Evolutionary conservation across 768 basidiomycete species (phyloP), one percentile per base, ranked within the genome.

Genomic region (Russula dissimulans): DNA sequence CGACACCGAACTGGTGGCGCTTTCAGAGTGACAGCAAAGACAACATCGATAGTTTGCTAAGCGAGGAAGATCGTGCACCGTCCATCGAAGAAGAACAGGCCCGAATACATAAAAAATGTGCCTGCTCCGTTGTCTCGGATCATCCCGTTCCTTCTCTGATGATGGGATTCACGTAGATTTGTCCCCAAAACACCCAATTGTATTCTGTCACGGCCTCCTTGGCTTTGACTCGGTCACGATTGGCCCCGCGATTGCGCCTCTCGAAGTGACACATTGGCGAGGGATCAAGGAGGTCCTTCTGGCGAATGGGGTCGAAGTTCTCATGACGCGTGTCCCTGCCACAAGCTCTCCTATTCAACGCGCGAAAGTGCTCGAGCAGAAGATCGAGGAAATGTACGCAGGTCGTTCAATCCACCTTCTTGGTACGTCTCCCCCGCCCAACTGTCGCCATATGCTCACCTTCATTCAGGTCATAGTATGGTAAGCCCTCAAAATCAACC

Each of bases 151-250:
- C 6, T 49, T 43, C 43, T 12, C 46, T 34, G 8, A 31, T 15
- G n/a, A 39, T 11, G 54, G 54, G 52, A 46, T 34, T 10, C 11
- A 43, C 56, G 6, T 70, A 92, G 90, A 95, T 69, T 80, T 81
- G 5, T 78, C 90, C 0, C 87, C 95, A 0, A 81, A 81, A 60
- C 83, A 91, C 63, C 95, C 95, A 0, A 73, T 97, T 47, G 87
- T 98, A 1, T 97, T 98, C 72, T 98, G 95, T 66, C 95, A 98
- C 69, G 95, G 95, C 9, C 80, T 97, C 1, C 79, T 97, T 8
- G 91, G 92, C 1, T 95, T 94, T 64, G 91, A 95, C 69, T 86
- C 84, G 0, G 81, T 94, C 65, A 87, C 83, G 3, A 86, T 92
- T 26, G 87, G 89, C 1, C 84, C 81, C 2, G 75, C 86, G 47